Percentiles rank a stretch among this genome's conserved stretches.
These are phyloP conservation scores for Cladosporium sp. DNA, from an alignment of 2,329 filamentous ascomycete genomes.

Conservation along the genomic window DNA sequence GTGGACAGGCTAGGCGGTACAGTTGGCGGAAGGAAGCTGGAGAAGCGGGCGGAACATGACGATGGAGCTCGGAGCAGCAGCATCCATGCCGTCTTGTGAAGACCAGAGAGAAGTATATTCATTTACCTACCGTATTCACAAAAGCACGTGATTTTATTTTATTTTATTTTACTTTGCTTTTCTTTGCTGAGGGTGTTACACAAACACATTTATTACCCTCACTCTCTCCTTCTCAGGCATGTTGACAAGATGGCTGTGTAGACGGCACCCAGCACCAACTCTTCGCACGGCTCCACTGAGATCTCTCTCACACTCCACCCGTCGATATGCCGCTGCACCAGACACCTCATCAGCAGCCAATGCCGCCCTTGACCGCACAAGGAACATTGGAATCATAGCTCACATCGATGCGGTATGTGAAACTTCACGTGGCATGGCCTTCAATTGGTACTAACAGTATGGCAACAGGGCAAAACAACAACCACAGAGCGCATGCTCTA, in stretches of 20 bases:
- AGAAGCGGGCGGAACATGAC: background rate
- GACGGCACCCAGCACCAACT: constrained; percentile 22
- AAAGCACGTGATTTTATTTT: background rate
- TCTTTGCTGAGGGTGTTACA: background rate
- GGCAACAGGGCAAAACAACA: constrained; percentile 79
- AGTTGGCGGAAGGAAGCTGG: background rate
- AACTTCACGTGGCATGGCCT: background rate
- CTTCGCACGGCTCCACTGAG: constrained; percentile 11
- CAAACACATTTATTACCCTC: background rate
- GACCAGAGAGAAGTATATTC: background rate
- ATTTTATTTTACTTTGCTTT: too few species aligned
- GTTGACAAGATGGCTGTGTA: constrained; percentile 28
- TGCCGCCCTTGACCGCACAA: constrained; percentile 53
- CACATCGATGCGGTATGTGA: constrained; percentile 82
- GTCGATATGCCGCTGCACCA: constrained; percentile 20
- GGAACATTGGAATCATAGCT: constrained; percentile 98
- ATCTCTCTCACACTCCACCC: constrained; percentile 18
- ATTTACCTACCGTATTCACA: background rate
- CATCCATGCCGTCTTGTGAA: background rate
- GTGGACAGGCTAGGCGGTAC: background rate
- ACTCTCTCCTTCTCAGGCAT: constrained; percentile 3
- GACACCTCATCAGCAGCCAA: constrained; percentile 15
- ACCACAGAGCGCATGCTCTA: constrained; percentile 99
- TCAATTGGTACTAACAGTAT: background rate
- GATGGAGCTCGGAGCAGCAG: background rate